A percentile compares a stretch with the other conserved stretches of the same genome.
Evolutionary conservation across 2,329 filamentous ascomycete species (phyloP).

Genomic region (Alternaria arbusti): DNA sequence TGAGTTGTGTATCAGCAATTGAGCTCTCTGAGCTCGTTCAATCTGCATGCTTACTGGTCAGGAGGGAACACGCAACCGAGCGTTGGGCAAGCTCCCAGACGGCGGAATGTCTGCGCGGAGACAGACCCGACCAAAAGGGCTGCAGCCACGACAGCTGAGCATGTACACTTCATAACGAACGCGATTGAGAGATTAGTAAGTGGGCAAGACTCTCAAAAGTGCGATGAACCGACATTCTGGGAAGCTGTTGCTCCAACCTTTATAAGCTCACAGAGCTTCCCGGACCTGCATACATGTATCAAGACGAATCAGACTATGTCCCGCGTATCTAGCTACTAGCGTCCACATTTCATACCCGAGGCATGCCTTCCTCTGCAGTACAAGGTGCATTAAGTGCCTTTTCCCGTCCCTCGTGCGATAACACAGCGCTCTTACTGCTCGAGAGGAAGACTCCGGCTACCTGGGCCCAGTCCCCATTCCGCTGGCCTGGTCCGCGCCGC

Average conservation of each 20-base stretch:
- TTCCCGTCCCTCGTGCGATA: slow-evolving; percentile 37
- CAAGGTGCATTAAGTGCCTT: slow-evolving; percentile 14
- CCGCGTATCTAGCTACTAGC: slow-evolving; percentile 14
- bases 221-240: slow-evolving; percentile 24
- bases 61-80: slow-evolving; percentile 64
- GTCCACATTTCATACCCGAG: slow-evolving; percentile 17
- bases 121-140: slow-evolving; percentile 36
- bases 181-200: slow-evolving; percentile 16
- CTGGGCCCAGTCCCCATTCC: slow-evolving; percentile 23
- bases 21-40: slow-evolving; percentile 2
- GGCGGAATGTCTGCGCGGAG: slow-evolving; percentile 61
- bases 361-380: slow-evolving; percentile 17
- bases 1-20: slow-evolving; percentile 30
- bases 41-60: slow-evolving; percentile 56
- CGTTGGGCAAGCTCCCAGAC: slow-evolving; percentile 62
- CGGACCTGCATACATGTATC: slow-evolving; percentile 30
- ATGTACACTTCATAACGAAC: slow-evolving; percentile 40
- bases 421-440: slow-evolving; percentile 41
- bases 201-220: slow-evolving; percentile 22
- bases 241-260: slow-evolving; percentile 27
- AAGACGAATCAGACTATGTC: slow-evolving; percentile 6
- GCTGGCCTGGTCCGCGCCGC: slow-evolving; percentile 25
- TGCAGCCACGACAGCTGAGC: slow-evolving; percentile 34
- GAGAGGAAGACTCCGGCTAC: slow-evolving; percentile 25
- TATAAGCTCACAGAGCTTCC: slow-evolving; percentile 37